Percentiles rank a stretch among this genome's conserved stretches.
phyloP scores from a whole-genome alignment of 116 monocot genomes.

The Cymodocea nodosa region DNA sequence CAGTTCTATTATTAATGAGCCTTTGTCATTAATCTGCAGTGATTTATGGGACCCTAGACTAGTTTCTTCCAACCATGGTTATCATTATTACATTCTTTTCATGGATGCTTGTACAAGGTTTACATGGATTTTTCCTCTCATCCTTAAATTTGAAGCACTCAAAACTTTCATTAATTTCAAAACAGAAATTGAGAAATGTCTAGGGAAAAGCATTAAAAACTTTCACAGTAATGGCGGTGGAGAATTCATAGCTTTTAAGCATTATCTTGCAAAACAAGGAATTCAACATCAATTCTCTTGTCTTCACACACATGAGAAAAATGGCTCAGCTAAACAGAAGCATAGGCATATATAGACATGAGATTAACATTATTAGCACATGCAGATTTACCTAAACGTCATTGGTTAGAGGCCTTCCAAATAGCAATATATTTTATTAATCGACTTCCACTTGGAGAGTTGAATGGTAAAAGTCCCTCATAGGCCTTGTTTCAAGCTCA shows the following conservation, averaged over 20 bases:
- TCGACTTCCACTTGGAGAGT: background rate
- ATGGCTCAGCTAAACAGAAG: background rate
- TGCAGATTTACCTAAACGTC: no score
- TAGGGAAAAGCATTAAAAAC: background rate
- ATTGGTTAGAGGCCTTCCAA: no score
- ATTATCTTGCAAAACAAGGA: background rate
- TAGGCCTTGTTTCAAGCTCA: background rate
- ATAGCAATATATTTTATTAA: constrained; percentile 1
- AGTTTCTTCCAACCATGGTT: background rate
- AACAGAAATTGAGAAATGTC: background rate
- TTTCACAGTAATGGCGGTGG: constrained; percentile 6
- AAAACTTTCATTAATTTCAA: background rate
- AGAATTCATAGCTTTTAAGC: background rate
- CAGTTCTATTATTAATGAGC: background rate
- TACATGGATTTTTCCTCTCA: constrained; percentile 5
- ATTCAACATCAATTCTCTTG: background rate
- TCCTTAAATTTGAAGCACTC: background rate
- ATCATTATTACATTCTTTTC: constrained; percentile 2
- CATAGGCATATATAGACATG: background rate
- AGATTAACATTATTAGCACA: no score
- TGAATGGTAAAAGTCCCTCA: background rate
- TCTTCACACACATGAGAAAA: background rate
- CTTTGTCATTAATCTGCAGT: background rate
- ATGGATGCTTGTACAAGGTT: constrained; percentile 7
- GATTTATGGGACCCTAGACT: constrained; percentile 7